These are phyloP conservation scores for Mortierella sp. DNA, from an alignment of 371 early-diverging fungal species.

Conservation along the genomic window DNA sequence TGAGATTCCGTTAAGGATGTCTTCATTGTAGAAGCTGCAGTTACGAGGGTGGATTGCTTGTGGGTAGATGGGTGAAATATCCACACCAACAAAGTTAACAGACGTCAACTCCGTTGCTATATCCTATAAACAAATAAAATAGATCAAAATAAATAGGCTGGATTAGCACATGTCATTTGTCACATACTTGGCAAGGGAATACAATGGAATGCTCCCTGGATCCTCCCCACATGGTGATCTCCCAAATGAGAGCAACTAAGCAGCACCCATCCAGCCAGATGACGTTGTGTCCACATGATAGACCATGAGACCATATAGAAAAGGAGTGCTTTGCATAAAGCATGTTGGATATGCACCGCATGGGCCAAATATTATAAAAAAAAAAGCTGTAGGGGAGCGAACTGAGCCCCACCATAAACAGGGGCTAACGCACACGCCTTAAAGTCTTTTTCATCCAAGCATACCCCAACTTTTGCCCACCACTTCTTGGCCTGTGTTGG, in stretches of 20 bases:
- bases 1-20: slow-evolving; percentile 31
- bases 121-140: slow-evolving; percentile 27
- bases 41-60: slow-evolving; percentile 53
- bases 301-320: neutral
- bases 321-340: slow-evolving; percentile 1
- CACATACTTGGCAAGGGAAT: neutral
- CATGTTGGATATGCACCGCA: neutral
- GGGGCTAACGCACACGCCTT: neutral
- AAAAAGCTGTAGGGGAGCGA: neutral
- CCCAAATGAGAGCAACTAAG: neutral
- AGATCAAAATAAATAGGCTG: neutral
- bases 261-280: too few species aligned
- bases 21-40: slow-evolving; percentile 37
- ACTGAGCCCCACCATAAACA: slow-evolving; percentile 7
- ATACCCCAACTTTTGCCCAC: too few species aligned
- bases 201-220: neutral
- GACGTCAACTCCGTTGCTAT: slow-evolving; percentile 56
- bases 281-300: neutral
- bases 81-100: slow-evolving; percentile 50
- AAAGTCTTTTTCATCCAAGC: too few species aligned
- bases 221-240: neutral
- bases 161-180: slow-evolving; percentile 11
- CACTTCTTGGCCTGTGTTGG: too few species aligned
- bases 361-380: neutral
- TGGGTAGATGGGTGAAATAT: slow-evolving; percentile 56